A percentile compares a stretch with the other conserved stretches of the same genome.
phyloP scores from a whole-genome alignment of 2,329 filamentous ascomycete species.

The Fusarium marasasianum region DNA sequence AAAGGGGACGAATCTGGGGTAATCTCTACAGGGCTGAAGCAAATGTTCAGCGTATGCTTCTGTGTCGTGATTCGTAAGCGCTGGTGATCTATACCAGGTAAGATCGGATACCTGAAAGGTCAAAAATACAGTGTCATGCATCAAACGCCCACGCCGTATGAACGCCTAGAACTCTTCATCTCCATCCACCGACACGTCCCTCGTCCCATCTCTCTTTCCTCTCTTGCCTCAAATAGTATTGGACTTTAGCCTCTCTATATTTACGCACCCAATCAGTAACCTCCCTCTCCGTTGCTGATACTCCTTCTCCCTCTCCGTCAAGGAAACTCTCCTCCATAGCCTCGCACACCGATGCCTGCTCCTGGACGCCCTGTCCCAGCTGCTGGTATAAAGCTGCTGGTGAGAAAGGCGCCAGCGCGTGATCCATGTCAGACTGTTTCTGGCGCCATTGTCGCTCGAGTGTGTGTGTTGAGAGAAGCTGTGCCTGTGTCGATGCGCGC shows the following conservation, averaged over 20 bases:
- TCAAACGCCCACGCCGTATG: not conserved
- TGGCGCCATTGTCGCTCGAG: slow-evolving; percentile 92
- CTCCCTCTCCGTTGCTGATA: slow-evolving; percentile 78
- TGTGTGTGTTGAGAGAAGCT: slow-evolving; percentile 83
- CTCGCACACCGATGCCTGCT: slow-evolving; percentile 82
- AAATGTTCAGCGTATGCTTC: not conserved
- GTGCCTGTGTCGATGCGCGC: slow-evolving; percentile 78
- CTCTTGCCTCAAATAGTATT: slow-evolving; percentile 83
- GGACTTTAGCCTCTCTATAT: slow-evolving; percentile 81
- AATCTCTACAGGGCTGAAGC: not conserved
- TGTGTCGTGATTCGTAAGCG: not conserved
- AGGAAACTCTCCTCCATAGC: slow-evolving; percentile 95
- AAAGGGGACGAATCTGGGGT: not conserved
- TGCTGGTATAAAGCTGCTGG: slow-evolving; percentile 87
- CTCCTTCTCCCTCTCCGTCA: slow-evolving; percentile 60
- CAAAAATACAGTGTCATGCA: not conserved
- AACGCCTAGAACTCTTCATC: slow-evolving; percentile 54
- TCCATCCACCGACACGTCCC: slow-evolving; percentile 92
- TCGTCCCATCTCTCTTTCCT: slow-evolving; percentile 96
- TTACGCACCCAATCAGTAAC: slow-evolving; percentile 84
- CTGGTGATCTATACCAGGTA: not conserved
- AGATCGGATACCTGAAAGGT: not conserved
- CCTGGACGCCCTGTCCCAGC: slow-evolving; percentile 77
- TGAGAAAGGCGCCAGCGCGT: slow-evolving; percentile 83
- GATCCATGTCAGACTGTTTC: slow-evolving; percentile 90